Evolutionary conservation across 345 rosid genomes (phyloP).

Genomic region (Arabidopsis suecica): DNA sequence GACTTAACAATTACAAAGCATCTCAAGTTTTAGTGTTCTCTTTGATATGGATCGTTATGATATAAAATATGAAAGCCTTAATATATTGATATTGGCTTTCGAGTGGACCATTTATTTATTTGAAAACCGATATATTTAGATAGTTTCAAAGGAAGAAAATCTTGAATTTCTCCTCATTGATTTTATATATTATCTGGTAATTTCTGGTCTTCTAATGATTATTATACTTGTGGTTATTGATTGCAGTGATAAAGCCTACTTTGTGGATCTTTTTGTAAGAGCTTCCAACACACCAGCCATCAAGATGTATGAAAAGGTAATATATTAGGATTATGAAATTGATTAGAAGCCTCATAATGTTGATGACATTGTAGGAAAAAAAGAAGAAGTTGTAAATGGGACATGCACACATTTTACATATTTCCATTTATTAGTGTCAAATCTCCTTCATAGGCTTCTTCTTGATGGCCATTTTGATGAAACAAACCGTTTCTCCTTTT

Average conservation of each 20-base stretch:
- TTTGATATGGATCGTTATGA: background rate
- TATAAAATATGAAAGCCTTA: background rate
- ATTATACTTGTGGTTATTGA: conserved; percentile 13
- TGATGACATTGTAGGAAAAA: conserved; percentile 1
- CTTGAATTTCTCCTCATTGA: background rate
- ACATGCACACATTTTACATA: background rate
- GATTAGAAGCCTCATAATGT: background rate
- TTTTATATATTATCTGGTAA: background rate
- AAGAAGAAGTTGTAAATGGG: background rate
- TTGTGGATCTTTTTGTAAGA: conserved; percentile 94
- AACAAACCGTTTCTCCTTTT: background rate
- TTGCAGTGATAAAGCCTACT: conserved; percentile 88
- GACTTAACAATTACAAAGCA: conserved; percentile 15
- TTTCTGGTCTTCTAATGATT: conserved; percentile 3
- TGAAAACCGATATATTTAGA: background rate
- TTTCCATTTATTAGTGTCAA: background rate
- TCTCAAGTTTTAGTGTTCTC: background rate
- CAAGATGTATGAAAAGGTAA: conserved; percentile 98
- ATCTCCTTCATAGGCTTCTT: background rate
- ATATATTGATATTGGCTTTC: conserved; percentile 1
- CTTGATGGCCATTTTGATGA: background rate
- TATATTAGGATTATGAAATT: background rate
- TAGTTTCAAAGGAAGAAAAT: conserved; percentile 23
- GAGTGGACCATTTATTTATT: background rate
- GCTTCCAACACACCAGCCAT: conserved; percentile 95